A percentile compares a stretch with the other conserved stretches of the same genome.
Conservation (phyloP, 345 rosid genomes). For the Dimocarpus longan region DNA sequence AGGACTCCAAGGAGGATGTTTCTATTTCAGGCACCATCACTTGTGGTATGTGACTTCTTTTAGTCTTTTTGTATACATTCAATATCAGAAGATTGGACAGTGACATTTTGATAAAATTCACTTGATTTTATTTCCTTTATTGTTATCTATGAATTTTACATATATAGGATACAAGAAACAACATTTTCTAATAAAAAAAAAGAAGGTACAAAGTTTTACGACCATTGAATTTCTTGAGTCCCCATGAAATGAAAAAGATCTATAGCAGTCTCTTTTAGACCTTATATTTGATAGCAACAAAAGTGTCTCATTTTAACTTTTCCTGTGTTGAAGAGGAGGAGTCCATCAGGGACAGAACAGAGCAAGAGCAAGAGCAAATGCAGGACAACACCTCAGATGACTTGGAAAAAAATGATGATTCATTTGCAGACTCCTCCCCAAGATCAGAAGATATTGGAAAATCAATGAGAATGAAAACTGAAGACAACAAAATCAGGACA, state of each 20-base stretch:
- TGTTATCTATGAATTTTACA: neutral
- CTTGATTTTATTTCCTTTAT: neutral
- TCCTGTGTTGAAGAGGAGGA: constrained; percentile 60
- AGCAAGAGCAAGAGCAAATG: constrained; percentile 58
- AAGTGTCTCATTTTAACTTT: neutral
- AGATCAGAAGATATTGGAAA: constrained; percentile 48
- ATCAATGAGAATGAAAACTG: constrained; percentile 46
- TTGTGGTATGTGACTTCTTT: constrained; percentile 48
- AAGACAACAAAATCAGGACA: constrained; percentile 47
- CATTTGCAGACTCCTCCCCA: constrained; percentile 37
- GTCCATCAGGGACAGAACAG: constrained; percentile 57
- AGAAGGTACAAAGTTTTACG: neutral
- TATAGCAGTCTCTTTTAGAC: no score
- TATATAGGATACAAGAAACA: neutral
- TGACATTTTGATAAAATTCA: neutral
- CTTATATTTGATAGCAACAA: neutral
- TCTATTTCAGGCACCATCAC: constrained; percentile 81
- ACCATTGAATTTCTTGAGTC: neutral
- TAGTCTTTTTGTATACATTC: neutral
- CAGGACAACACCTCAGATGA: constrained; percentile 50
- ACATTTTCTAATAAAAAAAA: constrained; percentile 6
- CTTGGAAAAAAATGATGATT: constrained; percentile 36
- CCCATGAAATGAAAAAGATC: no score
- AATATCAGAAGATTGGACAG: constrained; percentile 1
- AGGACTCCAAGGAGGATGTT: constrained; percentile 69